Conservation (phyloP, 139 green algal species). For the Parachlorella kessleri region DNA sequence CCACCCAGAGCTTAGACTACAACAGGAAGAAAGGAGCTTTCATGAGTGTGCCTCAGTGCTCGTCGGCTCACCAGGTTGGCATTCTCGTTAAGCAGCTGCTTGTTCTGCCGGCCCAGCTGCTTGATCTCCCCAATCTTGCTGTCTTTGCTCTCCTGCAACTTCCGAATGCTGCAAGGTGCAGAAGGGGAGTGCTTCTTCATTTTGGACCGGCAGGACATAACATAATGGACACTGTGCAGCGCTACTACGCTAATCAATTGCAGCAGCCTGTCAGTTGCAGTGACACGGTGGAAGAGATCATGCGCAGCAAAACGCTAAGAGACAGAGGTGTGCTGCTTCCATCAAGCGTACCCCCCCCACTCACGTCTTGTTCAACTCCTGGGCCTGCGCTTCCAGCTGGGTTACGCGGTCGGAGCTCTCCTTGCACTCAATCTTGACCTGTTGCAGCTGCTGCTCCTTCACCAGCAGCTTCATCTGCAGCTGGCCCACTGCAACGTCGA, state of each 20-base stretch:
- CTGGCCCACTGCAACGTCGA: background rate
- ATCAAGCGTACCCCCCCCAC: no score
- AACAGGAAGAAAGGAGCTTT: no score
- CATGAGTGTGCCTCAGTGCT: no score
- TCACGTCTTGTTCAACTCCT: no score
- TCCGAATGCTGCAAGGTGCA: background rate
- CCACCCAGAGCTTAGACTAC: background rate
- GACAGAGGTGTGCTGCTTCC: no score
- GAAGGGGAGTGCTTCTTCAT: background rate
- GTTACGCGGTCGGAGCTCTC: slow-evolving; percentile 6
- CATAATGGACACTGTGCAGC: no score
- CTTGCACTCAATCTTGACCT: background rate
- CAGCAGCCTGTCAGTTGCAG: no score
- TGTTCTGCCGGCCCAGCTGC: slow-evolving; percentile 1
- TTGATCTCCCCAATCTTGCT: slow-evolving; percentile 11
- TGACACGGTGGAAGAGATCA: no score
- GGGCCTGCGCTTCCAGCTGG: no score
- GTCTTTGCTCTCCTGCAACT: background rate
- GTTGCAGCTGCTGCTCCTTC: slow-evolving; percentile 27
- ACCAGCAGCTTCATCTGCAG: slow-evolving; percentile 16
- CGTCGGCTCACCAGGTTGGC: slow-evolving; percentile 23
- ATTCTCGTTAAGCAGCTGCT: background rate
- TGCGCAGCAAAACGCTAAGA: no score
- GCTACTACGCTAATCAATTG: no score
- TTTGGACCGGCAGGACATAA: no score